Evolutionary conservation across 2,329 filamentous ascomycete species (phyloP), one percentile per base, ranked within the genome.

Genomic region (Colletotrichum sidae): DNA sequence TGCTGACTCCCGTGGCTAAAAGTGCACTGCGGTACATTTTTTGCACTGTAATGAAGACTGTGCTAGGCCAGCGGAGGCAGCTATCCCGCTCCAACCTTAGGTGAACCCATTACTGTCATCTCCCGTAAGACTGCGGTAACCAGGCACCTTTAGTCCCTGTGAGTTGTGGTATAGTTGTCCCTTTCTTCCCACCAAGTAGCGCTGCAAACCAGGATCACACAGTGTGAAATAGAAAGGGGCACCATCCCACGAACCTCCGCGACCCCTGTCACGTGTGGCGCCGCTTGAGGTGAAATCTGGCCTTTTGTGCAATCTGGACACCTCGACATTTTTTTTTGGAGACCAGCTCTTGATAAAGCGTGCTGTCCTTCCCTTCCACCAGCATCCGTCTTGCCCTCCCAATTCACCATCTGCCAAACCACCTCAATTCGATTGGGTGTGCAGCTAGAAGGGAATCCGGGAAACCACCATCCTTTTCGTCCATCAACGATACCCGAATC

Each of bases 251-350:
- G 34, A 38, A 47, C 39, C 55, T 52, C 44, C 42, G 52, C 34
- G 45, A 70, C 65, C 71, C 71, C 68, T 71, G 72, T 72, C 70
- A 74, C 68, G 73, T 75, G 74, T 74, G 73, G 72, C 72, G 67
- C 61, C 58, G 38, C 17, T 38, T 67, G 69, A 74, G 70, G 74
- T 81, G 80, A 80, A 81, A 83, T 82, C 79, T 83, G 81, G 81
- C 81, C 80, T 83, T 80, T 79, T 74, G 75, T 75, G 72, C 74
- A 71, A 74, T 78, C 72, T 80, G 79, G 79, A 81, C 80, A 82
- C 79, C 75, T 81, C 72, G 72, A 78, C 74, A 71, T 75, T 78
- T 78, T 77, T 67, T 67, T 71, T 69, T 68, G 69, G 68, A 60
- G 63, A 64, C 25, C 25, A 67, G 67, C 67, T 66, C 70, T 77